Base-by-base conservation (phyloP, 2,329 filamentous ascomycete genomes). In the Hypoxylon sp. region DNA sequence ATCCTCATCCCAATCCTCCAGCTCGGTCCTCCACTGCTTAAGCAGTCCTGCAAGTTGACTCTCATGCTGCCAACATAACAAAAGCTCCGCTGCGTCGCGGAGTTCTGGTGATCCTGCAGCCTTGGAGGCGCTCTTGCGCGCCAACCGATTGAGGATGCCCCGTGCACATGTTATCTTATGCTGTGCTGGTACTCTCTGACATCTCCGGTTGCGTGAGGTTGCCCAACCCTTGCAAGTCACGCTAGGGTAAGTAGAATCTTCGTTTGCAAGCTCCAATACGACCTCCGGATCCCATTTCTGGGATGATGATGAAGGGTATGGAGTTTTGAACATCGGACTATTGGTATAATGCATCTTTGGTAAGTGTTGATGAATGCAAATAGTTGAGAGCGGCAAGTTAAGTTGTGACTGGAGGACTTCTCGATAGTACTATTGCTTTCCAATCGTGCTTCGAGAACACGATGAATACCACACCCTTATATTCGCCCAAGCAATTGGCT, bases 221-320 rank as follows among this genome's bases (percentile, higher is more conserved):
- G 65, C 62, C 3, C 32, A 28, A 9, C 68, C 66, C 18, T 58
- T 22, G 18, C 70, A 71, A n/a, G 57, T 65, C 30, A 53, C 36
- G 11, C 16, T 12, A 32, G 2, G 36, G 6, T 3, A 8, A 9
- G 16, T n/a, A 18, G 12, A 20, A 9, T 9, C 2, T 6, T 26
- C 24, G 38, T 67, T 68, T 38, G 40, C 55, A 51, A 69, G 48
- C 22, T 12, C 24, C 5, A 73, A 57, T 2, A 71, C 64, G 9
- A 8, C 49, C 32, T 67, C 60, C 2, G 71, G 70, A 45, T 74
- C 64, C 69, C 69, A 73, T 42, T 55, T 57, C 33, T 65, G 49
- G 2, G 44, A 8, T 24, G 18, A 33, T 2, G 59, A 32, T 26
- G 38, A 36, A 12, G 18, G 2, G 7, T 38, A 22, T 28, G 44